Evolutionary conservation across 352 stramenopile genomes (phyloP), one percentile per base, ranked within the genome.

Genomic region (Pythium rhizo-oryzae): DNA sequence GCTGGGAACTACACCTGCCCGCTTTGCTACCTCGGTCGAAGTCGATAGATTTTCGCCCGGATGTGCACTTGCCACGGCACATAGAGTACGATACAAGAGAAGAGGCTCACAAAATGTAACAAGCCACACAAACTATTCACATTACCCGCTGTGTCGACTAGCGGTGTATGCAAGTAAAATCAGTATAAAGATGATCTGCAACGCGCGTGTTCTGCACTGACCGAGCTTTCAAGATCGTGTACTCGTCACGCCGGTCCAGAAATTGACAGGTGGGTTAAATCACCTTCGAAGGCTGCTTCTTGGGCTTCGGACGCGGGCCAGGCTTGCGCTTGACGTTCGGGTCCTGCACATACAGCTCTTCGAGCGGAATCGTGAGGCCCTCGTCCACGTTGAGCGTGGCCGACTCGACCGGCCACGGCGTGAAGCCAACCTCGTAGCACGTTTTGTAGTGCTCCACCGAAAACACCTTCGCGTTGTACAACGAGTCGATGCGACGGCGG

Each of bases 381-480:
- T 63, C 61, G 28, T 93, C 80, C 4, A 75, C 54, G 13, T 72
- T 51, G 35, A 91, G 75, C 12, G 75, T 46, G 9, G 77, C 72
- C 5, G 78, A 84, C 28, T 91, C 83, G 23, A 86, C 59, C 13
- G 85, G 82, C 80, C 80, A 91, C 16, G 80, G 80, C 49, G 74
- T 85, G 64, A 93, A 91, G 24, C 65, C 59, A n/a, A 76, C 71
- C 41, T 78, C 62, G 70, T 93, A 93, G 62, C 77, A 85, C 21
- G 62, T 74, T 43, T 78, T 53, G 64, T 90, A 91, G 44, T 85
- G 75, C 61, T 87, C 81, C 13, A 91, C 82, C 67, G 82, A 91
- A 75, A 91, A 84, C 44, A 83, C 68, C 62, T 88, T 83, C 21
- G 69, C 75, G 61, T 89, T 76, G 72, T 92, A 93, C 4, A 93